These are phyloP conservation scores for Nakazawaea wyomingensis DNA, from an alignment of 805 yeast genomes.

Conservation along the genomic window DNA sequence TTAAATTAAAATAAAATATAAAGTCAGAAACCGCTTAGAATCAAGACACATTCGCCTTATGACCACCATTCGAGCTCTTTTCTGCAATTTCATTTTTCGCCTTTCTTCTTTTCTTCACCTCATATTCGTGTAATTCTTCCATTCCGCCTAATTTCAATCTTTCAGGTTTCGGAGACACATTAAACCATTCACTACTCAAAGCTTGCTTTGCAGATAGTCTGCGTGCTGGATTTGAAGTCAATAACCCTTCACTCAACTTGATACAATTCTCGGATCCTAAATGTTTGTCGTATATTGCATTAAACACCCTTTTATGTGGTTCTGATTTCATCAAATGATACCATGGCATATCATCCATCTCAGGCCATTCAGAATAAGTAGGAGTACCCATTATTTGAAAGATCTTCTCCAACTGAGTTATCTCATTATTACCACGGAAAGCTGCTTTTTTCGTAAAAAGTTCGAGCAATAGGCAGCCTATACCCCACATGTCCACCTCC, in stretches of 20 bases:
- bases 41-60: too few species aligned
- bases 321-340: constrained; percentile 73
- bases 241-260: constrained; percentile 58
- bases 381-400: constrained; percentile 89
- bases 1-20: too few species aligned
- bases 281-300: constrained; percentile 31
- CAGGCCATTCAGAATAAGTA: constrained; percentile 66
- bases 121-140: constrained; percentile 93
- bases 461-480: constrained; percentile 87
- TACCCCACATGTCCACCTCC: constrained; percentile 96
- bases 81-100: not conserved
- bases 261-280: constrained; percentile 48
- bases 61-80: not conserved
- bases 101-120: constrained; percentile 74
- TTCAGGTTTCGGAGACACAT: constrained; percentile 60
- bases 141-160: constrained; percentile 52
- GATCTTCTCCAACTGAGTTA: constrained; percentile 73
- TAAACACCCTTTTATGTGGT: constrained; percentile 32
- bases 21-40: too few species aligned
- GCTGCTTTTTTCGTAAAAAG: constrained; percentile 68
- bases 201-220: constrained; percentile 71
- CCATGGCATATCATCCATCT: constrained; percentile 82
- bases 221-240: constrained; percentile 61
- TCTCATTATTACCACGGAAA: constrained; percentile 86
- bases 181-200: constrained; percentile 64